A percentile compares a stretch with the other conserved stretches of the same genome.
Conservation (phyloP, 2,329 filamentous ascomycete species). For the Trichoderma sp. region DNA sequence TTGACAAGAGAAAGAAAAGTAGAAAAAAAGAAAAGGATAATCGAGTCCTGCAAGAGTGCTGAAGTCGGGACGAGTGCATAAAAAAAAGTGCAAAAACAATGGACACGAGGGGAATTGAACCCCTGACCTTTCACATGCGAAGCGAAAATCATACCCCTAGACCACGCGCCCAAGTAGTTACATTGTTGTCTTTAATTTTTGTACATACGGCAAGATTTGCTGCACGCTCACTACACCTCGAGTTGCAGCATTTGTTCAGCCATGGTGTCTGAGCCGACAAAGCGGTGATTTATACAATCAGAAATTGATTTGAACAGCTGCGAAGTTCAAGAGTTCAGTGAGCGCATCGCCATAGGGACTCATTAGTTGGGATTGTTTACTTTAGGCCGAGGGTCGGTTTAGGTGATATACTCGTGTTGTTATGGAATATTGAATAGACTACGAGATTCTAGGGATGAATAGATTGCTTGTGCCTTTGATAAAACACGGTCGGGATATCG, state of each 20-base stretch:
- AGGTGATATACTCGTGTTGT: too few species aligned
- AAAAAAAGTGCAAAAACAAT: neutral
- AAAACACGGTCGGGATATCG: neutral
- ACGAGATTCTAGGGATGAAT: neutral
- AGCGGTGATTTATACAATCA: too few species aligned
- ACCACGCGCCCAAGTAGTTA: neutral
- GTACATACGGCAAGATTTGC: neutral
- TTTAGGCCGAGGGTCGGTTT: too few species aligned
- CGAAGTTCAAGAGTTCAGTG: too few species aligned
- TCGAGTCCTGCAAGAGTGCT: neutral
- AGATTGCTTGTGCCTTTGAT: neutral
- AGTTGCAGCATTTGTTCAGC: too few species aligned
- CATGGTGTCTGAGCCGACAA: too few species aligned
- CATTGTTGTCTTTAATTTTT: neutral
- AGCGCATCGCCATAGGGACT: too few species aligned
- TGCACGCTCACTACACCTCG: too few species aligned
- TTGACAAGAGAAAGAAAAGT: neutral
- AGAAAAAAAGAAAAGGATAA: neutral
- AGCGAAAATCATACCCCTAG: conserved; percentile 12
- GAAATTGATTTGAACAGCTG: too few species aligned
- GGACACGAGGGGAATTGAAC: conserved; percentile 10
- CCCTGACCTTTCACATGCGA: conserved; percentile 11
- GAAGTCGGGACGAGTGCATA: neutral
- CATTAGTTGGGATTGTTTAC: too few species aligned
- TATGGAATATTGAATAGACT: too few species aligned